Conservation (phyloP, 169 alveolate genomes). For the Cystoisospora suis region DNA sequence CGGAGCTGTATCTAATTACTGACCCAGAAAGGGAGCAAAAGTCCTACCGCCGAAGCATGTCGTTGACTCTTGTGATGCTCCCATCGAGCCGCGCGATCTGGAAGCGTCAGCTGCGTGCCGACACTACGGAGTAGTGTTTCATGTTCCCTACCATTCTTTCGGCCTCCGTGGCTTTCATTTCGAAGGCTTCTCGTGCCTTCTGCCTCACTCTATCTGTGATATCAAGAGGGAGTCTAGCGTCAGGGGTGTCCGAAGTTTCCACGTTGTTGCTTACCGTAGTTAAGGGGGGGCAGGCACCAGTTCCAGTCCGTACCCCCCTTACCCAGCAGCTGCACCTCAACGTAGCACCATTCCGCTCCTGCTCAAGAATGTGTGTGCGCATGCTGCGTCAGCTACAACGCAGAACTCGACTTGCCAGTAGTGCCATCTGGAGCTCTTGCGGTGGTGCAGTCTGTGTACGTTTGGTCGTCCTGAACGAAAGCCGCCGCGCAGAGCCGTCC, state of each 20-base stretch:
- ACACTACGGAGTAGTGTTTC: background rate
- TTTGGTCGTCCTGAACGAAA: conserved; percentile 89
- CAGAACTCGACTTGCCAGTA: conserved; percentile 73
- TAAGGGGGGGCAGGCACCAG: conserved; percentile 36
- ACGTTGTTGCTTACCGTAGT: conserved; percentile 13
- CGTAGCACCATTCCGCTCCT: conserved; percentile 91
- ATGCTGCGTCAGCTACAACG: no score
- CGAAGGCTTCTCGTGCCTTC: conserved; percentile 64
- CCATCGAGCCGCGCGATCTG: conserved; percentile 54
- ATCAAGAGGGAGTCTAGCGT: background rate
- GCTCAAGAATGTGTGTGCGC: background rate
- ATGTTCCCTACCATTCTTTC: conserved; percentile 52
- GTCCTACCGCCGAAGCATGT: background rate
- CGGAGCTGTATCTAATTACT: background rate
- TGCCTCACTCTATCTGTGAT: conserved; percentile 36
- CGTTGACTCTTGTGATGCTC: conserved; percentile 26
- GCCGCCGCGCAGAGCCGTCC: conserved; percentile 93
- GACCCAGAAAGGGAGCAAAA: background rate
- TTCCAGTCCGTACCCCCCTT: conserved; percentile 87
- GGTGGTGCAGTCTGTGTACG: conserved; percentile 90
- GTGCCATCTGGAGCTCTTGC: conserved; percentile 90
- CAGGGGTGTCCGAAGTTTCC: background rate
- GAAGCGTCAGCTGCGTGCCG: background rate
- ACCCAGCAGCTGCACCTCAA: conserved; percentile 86
- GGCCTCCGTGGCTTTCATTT: conserved; percentile 62